Evolutionary conservation across 1,284 basidiomycete genomes (phyloP), one percentile per base, ranked within the genome.

Genomic region (Fomitopsis pinicola): DNA sequence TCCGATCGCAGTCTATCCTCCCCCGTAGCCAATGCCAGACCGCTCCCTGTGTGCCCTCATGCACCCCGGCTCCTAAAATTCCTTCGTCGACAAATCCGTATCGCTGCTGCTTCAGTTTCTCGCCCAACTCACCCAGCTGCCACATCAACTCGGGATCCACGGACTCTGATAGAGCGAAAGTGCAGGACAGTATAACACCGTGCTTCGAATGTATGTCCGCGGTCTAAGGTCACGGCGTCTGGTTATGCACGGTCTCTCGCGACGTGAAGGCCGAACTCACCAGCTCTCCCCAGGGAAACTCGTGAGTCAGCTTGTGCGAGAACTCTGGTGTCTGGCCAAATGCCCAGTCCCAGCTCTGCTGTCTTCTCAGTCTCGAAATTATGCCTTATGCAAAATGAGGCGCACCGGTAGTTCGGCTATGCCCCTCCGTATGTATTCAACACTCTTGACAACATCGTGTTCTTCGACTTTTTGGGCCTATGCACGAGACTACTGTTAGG

Each of bases 291-390:
- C 87, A 89, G 5, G 69, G 55, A 66, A 93, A 91, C 15, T 68
- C 63, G 15, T 74, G 73, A 17, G 69, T 63, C 4, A 89, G 62
- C 3, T 75, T 77, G 66, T 88, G 86, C 46, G 86, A 90, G 72
- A 99, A 98, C 71, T 97, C 92, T 58, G 97, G 97, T 0, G 96
- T 97, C 72, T 97, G 93, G 0, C 96, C 97, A 70, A 87, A 98
- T 35, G 86, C 81, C 95, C 96, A 99, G 28, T 92, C 84, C 97
- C 97, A 98, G 44, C 83, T 88, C 91, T 96, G 70, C 4, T 35
- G 54, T 33, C 0, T 36, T 0, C 22, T 15, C 40, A 22, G 9
- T 26, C 9, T 9, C 26, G 19, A n/a, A 9, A 6, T 19, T 1
- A 17, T 54, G n/a, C 38, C 42, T 33, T 3, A 33, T n/a, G 30